Evolutionary conservation across 2,329 filamentous ascomycete genomes (phyloP).

Genomic region (Epichloe elymi): DNA sequence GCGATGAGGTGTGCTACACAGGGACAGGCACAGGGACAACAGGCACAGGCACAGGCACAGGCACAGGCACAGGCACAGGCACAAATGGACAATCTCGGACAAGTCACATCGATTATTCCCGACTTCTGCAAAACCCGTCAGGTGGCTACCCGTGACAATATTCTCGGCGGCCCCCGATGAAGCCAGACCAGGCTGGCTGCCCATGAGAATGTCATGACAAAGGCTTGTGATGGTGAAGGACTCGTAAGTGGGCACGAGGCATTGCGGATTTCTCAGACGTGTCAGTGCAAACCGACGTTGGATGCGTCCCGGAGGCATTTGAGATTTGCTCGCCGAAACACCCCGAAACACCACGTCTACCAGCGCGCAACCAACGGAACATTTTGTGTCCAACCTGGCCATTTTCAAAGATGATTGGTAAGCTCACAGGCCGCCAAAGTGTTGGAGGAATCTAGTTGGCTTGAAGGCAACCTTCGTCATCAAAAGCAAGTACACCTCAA

Average conservation of each 20-base stretch:
- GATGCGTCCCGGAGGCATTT: neutral
- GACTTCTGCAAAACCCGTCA: neutral
- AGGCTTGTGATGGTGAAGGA: neutral
- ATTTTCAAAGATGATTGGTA: too few species aligned
- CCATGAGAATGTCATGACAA: neutral
- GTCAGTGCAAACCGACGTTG: too few species aligned
- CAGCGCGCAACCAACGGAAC: neutral
- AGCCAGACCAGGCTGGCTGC: neutral
- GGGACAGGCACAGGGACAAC: neutral
- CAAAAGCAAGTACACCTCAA: too few species aligned
- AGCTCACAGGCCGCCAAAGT: too few species aligned
- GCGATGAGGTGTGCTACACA: neutral
- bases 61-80: too few species aligned
- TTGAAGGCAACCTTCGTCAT: too few species aligned
- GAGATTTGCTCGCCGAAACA: neutral
- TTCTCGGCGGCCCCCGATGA: neutral
- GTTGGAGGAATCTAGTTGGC: too few species aligned
- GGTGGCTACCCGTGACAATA: neutral
- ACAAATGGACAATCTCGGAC: neutral
- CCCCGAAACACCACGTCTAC: neutral
- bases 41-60: neutral
- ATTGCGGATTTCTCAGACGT: too few species aligned
- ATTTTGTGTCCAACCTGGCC: neutral
- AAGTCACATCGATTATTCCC: neutral
- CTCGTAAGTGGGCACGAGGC: too few species aligned